A percentile compares a stretch with the other conserved stretches of the same genome.
phyloP scores from a whole-genome alignment of 257 asterid species.

The Solanum medicagineum region DNA sequence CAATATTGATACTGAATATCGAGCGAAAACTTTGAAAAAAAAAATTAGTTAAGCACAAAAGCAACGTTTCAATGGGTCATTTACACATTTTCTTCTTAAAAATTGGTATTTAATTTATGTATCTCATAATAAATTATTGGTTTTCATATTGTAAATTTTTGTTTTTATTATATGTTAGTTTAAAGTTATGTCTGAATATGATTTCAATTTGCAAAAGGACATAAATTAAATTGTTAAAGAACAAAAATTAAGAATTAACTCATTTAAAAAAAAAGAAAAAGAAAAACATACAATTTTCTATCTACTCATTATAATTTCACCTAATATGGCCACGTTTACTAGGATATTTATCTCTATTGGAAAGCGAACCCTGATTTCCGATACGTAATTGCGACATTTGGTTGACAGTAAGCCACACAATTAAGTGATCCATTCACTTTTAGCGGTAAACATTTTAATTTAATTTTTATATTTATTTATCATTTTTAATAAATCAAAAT shows the following conservation, averaged over 20 bases:
- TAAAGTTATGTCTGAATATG: background rate
- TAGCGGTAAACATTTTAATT: too few relatives aligned
- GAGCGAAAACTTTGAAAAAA: too few relatives aligned
- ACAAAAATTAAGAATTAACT: background rate
- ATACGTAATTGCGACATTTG: background rate
- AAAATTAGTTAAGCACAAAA: background rate
- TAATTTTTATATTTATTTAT: too few relatives aligned
- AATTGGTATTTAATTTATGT: background rate
- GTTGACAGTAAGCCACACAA: background rate
- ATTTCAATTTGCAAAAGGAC: background rate
- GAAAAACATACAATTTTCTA: background rate
- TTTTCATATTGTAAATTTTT: too few relatives aligned
- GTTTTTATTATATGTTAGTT: too few relatives aligned
- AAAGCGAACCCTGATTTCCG: background rate
- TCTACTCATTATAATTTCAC: background rate
- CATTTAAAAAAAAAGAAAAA: background rate
- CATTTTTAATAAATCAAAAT: too few relatives aligned
- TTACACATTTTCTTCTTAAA: background rate
- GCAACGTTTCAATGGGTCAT: background rate
- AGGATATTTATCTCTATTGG: background rate
- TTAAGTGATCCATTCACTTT: background rate
- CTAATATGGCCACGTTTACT: background rate
- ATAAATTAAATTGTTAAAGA: background rate
- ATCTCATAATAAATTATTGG: background rate
- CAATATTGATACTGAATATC: too few relatives aligned